Evolutionary conservation across 352 stramenopile genomes (phyloP).

Genomic region (Globisporangium splendens): DNA sequence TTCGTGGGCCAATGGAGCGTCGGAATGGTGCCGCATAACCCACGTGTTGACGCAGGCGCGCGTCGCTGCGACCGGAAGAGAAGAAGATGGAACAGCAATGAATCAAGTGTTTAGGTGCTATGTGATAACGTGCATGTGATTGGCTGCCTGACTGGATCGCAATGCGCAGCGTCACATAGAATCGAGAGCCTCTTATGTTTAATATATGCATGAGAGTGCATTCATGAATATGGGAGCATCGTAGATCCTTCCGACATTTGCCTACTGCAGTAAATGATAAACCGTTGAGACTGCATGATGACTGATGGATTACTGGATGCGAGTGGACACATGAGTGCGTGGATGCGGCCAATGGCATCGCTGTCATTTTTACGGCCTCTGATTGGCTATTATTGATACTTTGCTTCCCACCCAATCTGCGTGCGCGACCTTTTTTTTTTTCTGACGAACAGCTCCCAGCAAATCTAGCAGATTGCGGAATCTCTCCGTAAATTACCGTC

Average conservation of each 20-base stretch:
- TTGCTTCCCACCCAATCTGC: not conserved
- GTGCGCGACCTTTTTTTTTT: not conserved
- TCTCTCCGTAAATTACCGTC: not conserved
- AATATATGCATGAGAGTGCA: no score
- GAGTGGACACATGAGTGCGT: not conserved
- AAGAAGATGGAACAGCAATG: no score
- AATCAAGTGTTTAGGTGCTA: not conserved
- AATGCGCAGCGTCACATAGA: not conserved
- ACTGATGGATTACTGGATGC: not conserved
- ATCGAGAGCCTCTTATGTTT: not conserved
- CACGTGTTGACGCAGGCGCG: not conserved
- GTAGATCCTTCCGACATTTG: no score
- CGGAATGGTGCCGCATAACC: no score
- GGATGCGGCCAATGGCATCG: not conserved
- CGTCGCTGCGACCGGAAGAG: conserved; percentile 3
- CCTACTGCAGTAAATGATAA: not conserved
- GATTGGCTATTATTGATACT: not conserved
- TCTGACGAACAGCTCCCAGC: no score
- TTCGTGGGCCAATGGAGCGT: not conserved
- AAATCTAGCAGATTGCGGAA: not conserved
- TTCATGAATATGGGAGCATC: no score
- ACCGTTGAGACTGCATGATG: not conserved
- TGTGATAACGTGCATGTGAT: not conserved
- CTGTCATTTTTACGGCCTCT: not conserved
- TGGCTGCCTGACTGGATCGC: no score